phyloP scores from a whole-genome alignment of 768 basidiomycete species.

The Termitomyces eurrhizus region DNA sequence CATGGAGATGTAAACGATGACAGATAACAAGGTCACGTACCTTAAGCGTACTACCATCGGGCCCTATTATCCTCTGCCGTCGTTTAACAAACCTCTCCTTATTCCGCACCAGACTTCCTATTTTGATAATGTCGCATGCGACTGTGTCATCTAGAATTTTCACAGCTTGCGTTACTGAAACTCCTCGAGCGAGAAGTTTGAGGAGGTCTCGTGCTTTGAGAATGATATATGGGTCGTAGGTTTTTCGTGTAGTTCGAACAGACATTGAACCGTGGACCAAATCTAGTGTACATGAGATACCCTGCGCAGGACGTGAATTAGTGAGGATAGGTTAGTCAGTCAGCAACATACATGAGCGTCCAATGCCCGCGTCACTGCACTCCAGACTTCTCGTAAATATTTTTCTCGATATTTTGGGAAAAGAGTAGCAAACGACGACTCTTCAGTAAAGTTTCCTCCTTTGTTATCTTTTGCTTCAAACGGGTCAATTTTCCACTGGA shows the following conservation, averaged over 20 bases:
- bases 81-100: slow-evolving; percentile 97
- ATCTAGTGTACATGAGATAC: slow-evolving; percentile 88
- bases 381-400: slow-evolving; percentile 94
- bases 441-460: slow-evolving; percentile 83
- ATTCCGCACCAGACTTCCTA: slow-evolving; percentile 89
- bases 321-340: not conserved
- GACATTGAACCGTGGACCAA: slow-evolving; percentile 97
- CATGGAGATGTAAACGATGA: not conserved
- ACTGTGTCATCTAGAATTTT: slow-evolving; percentile 87
- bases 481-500: slow-evolving; percentile 84
- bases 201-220: slow-evolving; percentile 95
- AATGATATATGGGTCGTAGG: slow-evolving; percentile 94
- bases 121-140: slow-evolving; percentile 98
- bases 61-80: slow-evolving; percentile 94
- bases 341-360: slow-evolving; percentile 62
- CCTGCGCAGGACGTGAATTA: slow-evolving; percentile 40
- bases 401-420: slow-evolving; percentile 99
- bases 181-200: slow-evolving; percentile 91
- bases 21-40: slow-evolving; percentile 35
- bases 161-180: slow-evolving; percentile 78
- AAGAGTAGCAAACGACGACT: slow-evolving; percentile 96
- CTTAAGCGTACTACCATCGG: slow-evolving; percentile 96
- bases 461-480: slow-evolving; percentile 76
- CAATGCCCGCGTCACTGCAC: slow-evolving; percentile 79
- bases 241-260: slow-evolving; percentile 94